Evolutionary conservation across 148 eudicot genomes (phyloP), one percentile per base, ranked within the genome.

Genomic region (Vaccinium darrowii): DNA sequence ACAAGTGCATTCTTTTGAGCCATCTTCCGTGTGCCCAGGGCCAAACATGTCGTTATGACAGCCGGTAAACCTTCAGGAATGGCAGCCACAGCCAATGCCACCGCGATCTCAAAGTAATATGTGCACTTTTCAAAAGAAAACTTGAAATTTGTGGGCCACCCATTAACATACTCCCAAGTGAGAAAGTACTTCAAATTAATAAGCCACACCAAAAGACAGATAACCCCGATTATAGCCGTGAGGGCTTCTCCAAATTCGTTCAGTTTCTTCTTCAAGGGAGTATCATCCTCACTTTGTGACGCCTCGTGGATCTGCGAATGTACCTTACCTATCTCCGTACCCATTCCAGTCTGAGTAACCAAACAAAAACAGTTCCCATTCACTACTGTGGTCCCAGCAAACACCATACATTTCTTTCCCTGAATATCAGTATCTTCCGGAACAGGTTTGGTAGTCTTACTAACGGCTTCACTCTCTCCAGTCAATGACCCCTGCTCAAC

Each of bases 391-490:
- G 95, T 94, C 88, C 97, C 97, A 36, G 94, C 94, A 83, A 93
- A 93, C 25, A 93, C 93, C 94, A 93, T 93, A 82, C 92, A 91
- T 84, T 91, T 90, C 88, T 93, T 93, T 16, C 88, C 91, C 88
- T 93, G 94, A 81, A 93, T 92, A 12, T 93, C 94, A 1, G 90
- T 79, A 85, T 94, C 95, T 77, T 92, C 94, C 0, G 92, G 76
- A 36, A 96, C 94, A 78, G 93, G 85, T 87, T 92, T 93, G 73
- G 90, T 90, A 13, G 94, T 92, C 92, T 94, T 96, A 69, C 93
- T 91, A 75, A 96, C 97, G 0, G 98, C 96, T 84, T 91, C 98
- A 89, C 96, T 93, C 92, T 96, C 98, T 27, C 98, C 98, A 1
- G 98, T 96, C 87, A 96, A 88, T 0, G 98, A 94, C 8, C 98